A percentile compares a stretch with the other conserved stretches of the same genome.
phyloP scores from a whole-genome alignment of 805 yeast genomes.

The Wickerhamiella alocasiicola region DNA sequence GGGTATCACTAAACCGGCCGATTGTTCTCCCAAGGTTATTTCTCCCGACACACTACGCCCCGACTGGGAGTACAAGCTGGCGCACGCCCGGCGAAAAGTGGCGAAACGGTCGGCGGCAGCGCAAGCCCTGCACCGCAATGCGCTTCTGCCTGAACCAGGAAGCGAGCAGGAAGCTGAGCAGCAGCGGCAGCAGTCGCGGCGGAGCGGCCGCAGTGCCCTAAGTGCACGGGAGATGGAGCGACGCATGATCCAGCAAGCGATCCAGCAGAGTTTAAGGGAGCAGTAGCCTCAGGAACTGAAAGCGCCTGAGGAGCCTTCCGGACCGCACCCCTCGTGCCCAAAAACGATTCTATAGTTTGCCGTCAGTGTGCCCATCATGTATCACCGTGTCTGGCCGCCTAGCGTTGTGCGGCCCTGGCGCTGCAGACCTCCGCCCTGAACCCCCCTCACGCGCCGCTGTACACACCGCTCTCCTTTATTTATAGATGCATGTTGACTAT shows the following conservation, averaged over 20 bases:
- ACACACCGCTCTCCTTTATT: too few relatives aligned
- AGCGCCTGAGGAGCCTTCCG: too few relatives aligned
- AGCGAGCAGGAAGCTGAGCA: background rate
- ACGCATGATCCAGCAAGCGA: conserved; percentile 21
- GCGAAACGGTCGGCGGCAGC: conserved; percentile 91
- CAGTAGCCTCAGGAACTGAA: too few relatives aligned
- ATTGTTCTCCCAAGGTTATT: conserved; percentile 55
- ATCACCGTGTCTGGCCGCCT: too few relatives aligned
- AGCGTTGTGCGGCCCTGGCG: too few relatives aligned
- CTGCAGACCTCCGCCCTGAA: too few relatives aligned
- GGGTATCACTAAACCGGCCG: conserved; percentile 23
- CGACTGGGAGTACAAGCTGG: conserved; percentile 74
- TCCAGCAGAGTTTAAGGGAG: conserved; percentile 18
- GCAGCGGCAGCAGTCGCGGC: conserved; percentile 1
- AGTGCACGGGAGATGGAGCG: conserved; percentile 16
- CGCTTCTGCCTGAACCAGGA: conserved; percentile 35
- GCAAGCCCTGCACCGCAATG: conserved; percentile 82
- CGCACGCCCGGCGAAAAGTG: conserved; percentile 57
- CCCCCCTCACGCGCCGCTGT: too few relatives aligned
- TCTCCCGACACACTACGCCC: conserved; percentile 80
- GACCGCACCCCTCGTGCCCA: too few relatives aligned
- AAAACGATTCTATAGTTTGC: too few relatives aligned
- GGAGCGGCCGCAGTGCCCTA: background rate
- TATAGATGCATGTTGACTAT: too few relatives aligned
- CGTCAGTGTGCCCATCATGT: too few relatives aligned